Conservation (phyloP, 352 stramenopile species). For the Phytophthora chlamydospora region DNA sequence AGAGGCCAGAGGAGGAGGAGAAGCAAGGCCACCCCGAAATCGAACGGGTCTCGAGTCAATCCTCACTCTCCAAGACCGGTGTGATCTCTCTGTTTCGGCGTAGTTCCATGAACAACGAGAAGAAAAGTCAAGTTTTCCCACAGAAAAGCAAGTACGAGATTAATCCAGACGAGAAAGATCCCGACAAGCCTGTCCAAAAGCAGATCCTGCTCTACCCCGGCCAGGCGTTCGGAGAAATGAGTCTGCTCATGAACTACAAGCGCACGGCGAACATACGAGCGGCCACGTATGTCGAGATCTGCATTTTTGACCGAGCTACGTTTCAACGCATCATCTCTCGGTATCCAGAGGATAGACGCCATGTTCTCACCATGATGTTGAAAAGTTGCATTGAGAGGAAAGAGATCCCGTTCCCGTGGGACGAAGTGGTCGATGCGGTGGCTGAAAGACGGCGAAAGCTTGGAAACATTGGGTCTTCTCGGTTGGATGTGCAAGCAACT, state of each 20-base stretch:
- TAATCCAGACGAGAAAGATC: background rate
- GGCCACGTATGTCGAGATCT: slow-evolving; percentile 27
- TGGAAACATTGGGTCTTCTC: background rate
- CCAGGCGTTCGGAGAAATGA: slow-evolving; percentile 41
- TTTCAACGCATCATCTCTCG: slow-evolving; percentile 14
- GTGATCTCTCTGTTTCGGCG: background rate
- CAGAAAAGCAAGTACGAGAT: background rate
- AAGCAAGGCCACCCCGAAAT: no score
- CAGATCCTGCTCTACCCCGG: slow-evolving; percentile 11
- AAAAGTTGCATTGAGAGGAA: slow-evolving; percentile 15
- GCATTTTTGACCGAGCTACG: slow-evolving; percentile 3
- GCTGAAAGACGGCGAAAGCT: background rate
- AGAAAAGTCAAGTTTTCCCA: background rate
- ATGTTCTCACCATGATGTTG: slow-evolving; percentile 11
- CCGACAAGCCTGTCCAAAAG: background rate
- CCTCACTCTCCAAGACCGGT: no score
- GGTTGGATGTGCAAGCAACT: background rate
- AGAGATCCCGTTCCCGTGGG: slow-evolving; percentile 9
- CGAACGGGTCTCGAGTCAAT: no score
- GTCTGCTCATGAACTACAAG: slow-evolving; percentile 38
- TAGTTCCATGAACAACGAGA: background rate
- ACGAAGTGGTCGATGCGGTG: slow-evolving; percentile 4
- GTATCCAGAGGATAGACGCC: slow-evolving; percentile 10
- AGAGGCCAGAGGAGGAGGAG: no score
- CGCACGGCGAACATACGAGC: slow-evolving; percentile 30